Evolutionary conservation across 1,284 basidiomycete genomes (phyloP), one percentile per base, ranked within the genome.

Genomic region (Macrocystidia cucumis): DNA sequence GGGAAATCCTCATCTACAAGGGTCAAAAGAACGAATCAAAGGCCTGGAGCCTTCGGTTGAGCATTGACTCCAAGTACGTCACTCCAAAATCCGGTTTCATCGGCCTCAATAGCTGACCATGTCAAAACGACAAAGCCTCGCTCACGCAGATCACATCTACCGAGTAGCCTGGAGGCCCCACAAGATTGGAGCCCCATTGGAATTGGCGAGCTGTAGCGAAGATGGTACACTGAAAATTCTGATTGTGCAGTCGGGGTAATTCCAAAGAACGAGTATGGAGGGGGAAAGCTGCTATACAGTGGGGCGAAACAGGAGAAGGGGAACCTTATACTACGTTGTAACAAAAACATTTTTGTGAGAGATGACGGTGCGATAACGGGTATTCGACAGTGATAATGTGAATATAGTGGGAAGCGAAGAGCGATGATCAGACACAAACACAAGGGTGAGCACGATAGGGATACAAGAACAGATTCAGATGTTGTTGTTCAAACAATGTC

Each of bases 151-250:
- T 47, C 83, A 85, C 38, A 69, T 89, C 28, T 68, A 86, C 47
- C 71, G 69, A 41, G 55, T 89, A 42, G 63, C 70, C 16, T 89
- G 85, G 85, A 65, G 76, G 34, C 73, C 77, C 18, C 36, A 41
- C 9, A 40, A 46, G 3, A 40, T 44, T 11, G 48, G 47, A 2
- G 43, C 42, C 17, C 38, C 44, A 8, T 25, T 25, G 19, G 62
- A 66, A 45, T 54, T 72, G 36, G 68, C 67, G 33, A 69, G 67
- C 36, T 69, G 69, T 43, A 82, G 83, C 57, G 84, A 88, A 65
- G 85, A 89, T 67, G 78, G 83, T 65, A 79, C 79, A 66, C 60
- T 86, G 63, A 81, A 72, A 60, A 67, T 87, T 67, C 60, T 75
- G 59, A 63, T 60, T 54, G 67, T 85, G 55, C 63, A 62, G 52